Percentiles rank a stretch among this genome's conserved stretches.
phyloP scores from a whole-genome alignment of 805 yeast genomes.

The Metschnikowia proteae region DNA sequence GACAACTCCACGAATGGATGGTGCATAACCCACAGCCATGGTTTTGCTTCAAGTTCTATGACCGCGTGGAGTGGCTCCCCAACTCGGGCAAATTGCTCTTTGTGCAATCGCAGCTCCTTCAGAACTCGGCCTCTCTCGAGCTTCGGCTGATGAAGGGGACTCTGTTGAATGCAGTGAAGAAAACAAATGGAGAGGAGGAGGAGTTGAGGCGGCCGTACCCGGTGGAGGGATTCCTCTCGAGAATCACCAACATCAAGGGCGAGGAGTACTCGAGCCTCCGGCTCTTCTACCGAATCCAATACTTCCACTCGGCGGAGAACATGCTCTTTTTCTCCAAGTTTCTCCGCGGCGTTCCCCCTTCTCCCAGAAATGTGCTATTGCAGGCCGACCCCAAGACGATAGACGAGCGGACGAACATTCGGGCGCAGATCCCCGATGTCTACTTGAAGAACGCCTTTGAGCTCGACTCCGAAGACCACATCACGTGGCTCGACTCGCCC shows the following conservation, averaged over 20 bases:
- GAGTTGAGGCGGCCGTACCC: constrained; percentile 56
- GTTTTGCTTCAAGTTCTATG: constrained; percentile 64
- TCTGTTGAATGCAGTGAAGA: constrained; percentile 9
- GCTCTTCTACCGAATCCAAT: constrained; percentile 51
- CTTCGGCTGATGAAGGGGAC: constrained; percentile 35
- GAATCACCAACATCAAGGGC: constrained; percentile 52
- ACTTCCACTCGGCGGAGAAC: constrained; percentile 61
- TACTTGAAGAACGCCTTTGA: constrained; percentile 55
- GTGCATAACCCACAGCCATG: constrained; percentile 32
- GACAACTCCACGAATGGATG: constrained; percentile 8
- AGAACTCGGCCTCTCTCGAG: constrained; percentile 52
- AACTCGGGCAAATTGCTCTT: constrained; percentile 28
- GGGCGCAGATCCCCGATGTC: constrained; percentile 29
- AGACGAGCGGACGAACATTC: constrained; percentile 14
- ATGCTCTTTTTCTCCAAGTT: constrained; percentile 57
- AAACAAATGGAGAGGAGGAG: constrained; percentile 13
- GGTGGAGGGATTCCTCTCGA: constrained; percentile 74
- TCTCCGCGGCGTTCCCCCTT: constrained; percentile 58
- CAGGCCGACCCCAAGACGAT: constrained; percentile 5
- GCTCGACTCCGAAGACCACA: constrained; percentile 46
- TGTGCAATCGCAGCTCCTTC: constrained; percentile 28
- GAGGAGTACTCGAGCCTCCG: constrained; percentile 31
- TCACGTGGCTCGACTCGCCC: constrained; percentile 56
- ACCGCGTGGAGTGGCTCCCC: constrained; percentile 56
- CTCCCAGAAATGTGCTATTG: constrained; percentile 32